A percentile compares a stretch with the other conserved stretches of the same genome.
Conservation (phyloP, 768 basidiomycete species). For the Sarcomyxa edulis region DNA sequence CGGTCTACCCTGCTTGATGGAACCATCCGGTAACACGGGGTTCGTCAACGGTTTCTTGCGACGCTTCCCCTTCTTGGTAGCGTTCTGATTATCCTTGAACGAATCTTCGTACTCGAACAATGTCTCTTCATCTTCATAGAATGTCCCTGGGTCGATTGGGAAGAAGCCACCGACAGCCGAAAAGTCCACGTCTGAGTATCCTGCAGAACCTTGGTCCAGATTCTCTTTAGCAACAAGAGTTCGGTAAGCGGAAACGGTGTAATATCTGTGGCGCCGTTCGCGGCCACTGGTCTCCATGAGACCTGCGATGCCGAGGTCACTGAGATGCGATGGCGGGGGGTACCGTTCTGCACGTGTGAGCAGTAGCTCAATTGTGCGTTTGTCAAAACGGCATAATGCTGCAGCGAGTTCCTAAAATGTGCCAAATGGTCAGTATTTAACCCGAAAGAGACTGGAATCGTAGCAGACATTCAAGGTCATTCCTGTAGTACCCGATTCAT, state of each 20-base stretch:
- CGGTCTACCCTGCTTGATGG: slow-evolving; percentile 55
- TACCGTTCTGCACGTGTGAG: slow-evolving; percentile 62
- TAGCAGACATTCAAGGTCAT: slow-evolving; percentile 64
- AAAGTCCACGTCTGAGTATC: slow-evolving; percentile 42
- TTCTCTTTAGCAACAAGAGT: slow-evolving; percentile 59
- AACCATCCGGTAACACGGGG: slow-evolving; percentile 43
- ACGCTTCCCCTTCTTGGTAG: slow-evolving; percentile 19
- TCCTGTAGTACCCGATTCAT: slow-evolving; percentile 61
- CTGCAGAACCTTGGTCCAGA: slow-evolving; percentile 45
- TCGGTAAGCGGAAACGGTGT: slow-evolving; percentile 66
- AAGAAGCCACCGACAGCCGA: slow-evolving; percentile 51
- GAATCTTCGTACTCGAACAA: slow-evolving; percentile 45
- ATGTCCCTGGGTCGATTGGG: slow-evolving; percentile 35
- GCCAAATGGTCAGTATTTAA: slow-evolving; percentile 4
- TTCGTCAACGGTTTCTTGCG: slow-evolving; percentile 35
- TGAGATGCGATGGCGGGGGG: slow-evolving; percentile 64
- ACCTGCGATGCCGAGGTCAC: slow-evolving; percentile 63
- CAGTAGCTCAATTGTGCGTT: slow-evolving; percentile 78
- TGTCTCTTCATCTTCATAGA: slow-evolving; percentile 43
- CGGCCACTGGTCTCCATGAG: slow-evolving; percentile 80
- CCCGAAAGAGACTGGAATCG: neutral
- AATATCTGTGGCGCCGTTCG: slow-evolving; percentile 84
- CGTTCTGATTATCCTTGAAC: slow-evolving; percentile 33
- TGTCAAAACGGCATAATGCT: slow-evolving; percentile 66
- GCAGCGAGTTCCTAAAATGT: slow-evolving; percentile 52